A percentile compares a stretch with the other conserved stretches of the same genome.
phyloP scores from a whole-genome alignment of 1,284 basidiomycete species.

The Puccinia sorghi region DNA sequence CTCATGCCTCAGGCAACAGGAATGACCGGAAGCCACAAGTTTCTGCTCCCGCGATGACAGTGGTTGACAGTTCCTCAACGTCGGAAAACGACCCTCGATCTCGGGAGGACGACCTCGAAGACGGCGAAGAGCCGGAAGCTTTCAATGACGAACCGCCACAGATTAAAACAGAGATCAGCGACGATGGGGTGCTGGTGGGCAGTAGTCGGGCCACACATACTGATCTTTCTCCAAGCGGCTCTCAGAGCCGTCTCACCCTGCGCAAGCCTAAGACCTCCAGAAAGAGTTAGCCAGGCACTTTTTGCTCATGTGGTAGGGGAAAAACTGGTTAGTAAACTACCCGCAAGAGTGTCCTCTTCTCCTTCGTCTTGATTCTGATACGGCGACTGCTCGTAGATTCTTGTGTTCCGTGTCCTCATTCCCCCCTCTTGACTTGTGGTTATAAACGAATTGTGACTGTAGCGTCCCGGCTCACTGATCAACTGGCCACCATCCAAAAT shows the following conservation, averaged over 20 bases:
- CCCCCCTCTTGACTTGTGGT: not conserved
- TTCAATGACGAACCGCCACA: not conserved
- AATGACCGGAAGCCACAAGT: not conserved
- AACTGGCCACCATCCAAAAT: no score
- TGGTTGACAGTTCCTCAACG: conserved; percentile 18
- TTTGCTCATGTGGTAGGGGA: not conserved
- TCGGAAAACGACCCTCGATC: conserved; percentile 20
- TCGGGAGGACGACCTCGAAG: not conserved
- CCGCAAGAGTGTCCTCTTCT: not conserved
- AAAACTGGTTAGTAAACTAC: not conserved
- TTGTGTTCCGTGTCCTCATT: not conserved
- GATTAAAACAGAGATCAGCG: conserved; percentile 26
- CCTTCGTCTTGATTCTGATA: not conserved
- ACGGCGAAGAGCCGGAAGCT: not conserved
- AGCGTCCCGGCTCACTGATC: no score
- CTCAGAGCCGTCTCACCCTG: not conserved
- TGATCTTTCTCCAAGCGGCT: conserved; percentile 2
- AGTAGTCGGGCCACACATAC: conserved; percentile 14
- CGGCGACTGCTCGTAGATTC: conserved; percentile 4
- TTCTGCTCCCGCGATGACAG: conserved; percentile 9
- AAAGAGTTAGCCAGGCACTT: not conserved
- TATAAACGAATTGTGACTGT: not conserved
- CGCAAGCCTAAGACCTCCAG: not conserved
- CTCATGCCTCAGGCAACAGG: not conserved
- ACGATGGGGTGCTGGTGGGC: conserved; percentile 19